Evolutionary conservation across 768 basidiomycete species (phyloP).

Genomic region (Chalciporus piperatus): DNA sequence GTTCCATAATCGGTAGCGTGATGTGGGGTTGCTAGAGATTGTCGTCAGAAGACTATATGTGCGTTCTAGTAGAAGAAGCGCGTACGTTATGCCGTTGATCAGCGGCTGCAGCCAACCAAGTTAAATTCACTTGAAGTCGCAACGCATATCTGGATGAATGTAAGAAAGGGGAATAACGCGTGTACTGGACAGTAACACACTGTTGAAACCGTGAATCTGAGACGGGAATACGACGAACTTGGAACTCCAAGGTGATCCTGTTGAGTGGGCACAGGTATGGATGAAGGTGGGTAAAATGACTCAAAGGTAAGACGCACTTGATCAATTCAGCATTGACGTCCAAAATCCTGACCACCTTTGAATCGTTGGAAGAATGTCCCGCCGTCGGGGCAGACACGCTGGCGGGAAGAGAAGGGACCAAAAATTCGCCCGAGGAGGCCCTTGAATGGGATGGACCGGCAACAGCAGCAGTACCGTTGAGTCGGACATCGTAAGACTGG

Average conservation of each 20-base stretch:
- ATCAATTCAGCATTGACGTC: conserved; percentile 70
- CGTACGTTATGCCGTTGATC: conserved; percentile 55
- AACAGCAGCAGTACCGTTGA: conserved; percentile 14
- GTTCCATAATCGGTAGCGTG: conserved; percentile 56
- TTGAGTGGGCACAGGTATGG: neutral
- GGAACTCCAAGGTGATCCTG: conserved; percentile 64
- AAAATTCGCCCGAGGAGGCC: conserved; percentile 27
- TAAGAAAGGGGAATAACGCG: conserved; percentile 9
- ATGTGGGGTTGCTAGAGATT: conserved; percentile 32
- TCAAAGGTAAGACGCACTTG: conserved; percentile 43
- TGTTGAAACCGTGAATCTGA: conserved; percentile 53
- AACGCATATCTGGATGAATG: conserved; percentile 46
- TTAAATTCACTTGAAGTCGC: conserved; percentile 68
- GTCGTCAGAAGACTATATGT: conserved; percentile 5
- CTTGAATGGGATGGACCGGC: conserved; percentile 28
- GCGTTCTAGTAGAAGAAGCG: conserved; percentile 7
- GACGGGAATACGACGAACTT: conserved; percentile 45
- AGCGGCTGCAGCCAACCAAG: conserved; percentile 67
- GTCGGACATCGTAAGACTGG: conserved; percentile 18
- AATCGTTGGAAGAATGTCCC: conserved; percentile 10
- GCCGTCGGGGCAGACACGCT: conserved; percentile 9
- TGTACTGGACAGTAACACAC: conserved; percentile 39
- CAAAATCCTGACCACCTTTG: conserved; percentile 58
- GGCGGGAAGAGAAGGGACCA: conserved; percentile 31
- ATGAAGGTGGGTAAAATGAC: conserved; percentile 1